Conservation (phyloP, 139 green algal genomes). For the Auxenochlorella pyrenoidosa region DNA sequence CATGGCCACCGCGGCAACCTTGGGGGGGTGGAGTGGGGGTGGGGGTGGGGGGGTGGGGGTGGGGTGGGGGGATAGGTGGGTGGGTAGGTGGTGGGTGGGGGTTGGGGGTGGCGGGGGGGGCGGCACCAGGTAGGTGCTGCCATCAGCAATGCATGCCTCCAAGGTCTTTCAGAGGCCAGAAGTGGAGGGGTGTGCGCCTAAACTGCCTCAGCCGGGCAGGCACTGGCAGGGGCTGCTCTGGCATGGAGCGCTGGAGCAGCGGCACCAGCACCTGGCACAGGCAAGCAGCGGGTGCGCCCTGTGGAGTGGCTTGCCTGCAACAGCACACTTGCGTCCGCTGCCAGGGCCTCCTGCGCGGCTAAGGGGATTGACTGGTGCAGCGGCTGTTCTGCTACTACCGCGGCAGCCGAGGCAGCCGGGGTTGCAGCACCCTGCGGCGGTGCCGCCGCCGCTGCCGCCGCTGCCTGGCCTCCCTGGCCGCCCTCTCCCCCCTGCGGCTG, state of each 20-base stretch:
- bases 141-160: neutral
- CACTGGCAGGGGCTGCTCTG: no score
- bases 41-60: no score
- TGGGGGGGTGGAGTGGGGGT: neutral
- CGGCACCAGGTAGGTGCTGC: neutral
- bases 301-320: neutral
- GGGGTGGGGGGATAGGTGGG: no score
- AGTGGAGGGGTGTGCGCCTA: no score
- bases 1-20: neutral
- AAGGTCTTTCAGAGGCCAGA: neutral
- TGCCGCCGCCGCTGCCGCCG: neutral
- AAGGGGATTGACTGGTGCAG: neutral
- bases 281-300: no score
- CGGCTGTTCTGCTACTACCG: neutral
- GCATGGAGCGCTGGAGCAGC: no score
- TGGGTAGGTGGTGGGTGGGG: neutral
- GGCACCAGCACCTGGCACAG: no score
- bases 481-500: neutral
- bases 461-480: neutral
- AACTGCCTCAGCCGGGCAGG: no score
- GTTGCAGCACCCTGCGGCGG: neutral
- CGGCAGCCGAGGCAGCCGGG: neutral
- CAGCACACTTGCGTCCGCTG: neutral
- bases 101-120: neutral
- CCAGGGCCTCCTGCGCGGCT: neutral